Base-by-base conservation (phyloP, 495 filamentous ascomycete species). In the Aspergillus taichungensis region DNA sequence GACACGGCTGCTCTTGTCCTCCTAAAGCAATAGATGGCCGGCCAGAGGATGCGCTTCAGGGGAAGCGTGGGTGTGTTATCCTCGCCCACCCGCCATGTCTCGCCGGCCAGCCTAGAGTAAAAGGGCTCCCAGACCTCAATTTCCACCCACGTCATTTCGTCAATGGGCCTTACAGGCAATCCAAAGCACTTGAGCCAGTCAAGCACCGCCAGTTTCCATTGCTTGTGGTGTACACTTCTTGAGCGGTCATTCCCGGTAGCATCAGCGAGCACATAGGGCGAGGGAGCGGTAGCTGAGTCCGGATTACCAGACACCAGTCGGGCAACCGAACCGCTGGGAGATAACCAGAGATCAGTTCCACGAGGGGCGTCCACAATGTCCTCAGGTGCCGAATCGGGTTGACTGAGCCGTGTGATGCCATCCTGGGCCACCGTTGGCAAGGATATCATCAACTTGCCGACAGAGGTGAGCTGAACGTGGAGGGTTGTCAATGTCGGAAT, bases 121-220 rank as follows among this genome's bases (percentile, higher is more conserved):
- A 73, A 71, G 12, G 67, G 65, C 32, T 73, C 67, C 57, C 66
- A 71, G 31, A 73, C 66, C 42, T 73, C 69, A 28, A 73, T 55
- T 46, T 71, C 67, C 9, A 72, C 61, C 69, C 69, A 73, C 5
- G 46, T 38, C 27, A 66, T 61, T 38, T 71, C 68, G 3, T 67
- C 60, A 13, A 63, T 41, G 3, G 55, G 59, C 8, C 60, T 54
- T 18, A 64, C 50, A 14, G 60, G 46, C 8, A 73, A 50, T 5
- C 69, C 69, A 49, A 67, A 66, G 49, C 66, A 66, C 8, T 38
- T 43, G 34, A 73, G 38, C 69, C 69, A 73, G 34, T 66, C 61
- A 10, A 64, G 40, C 30, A 69, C 63, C 45, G 61, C 62, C 10
- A 46, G 18, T 42, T 70, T 69, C 69, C 69, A 73, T 34, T 63